Percentiles rank a stretch among this genome's conserved stretches.
Evolutionary conservation across 352 stramenopile genomes (phyloP).

Genomic region (Hyaloperonospora arabidopsidis): DNA sequence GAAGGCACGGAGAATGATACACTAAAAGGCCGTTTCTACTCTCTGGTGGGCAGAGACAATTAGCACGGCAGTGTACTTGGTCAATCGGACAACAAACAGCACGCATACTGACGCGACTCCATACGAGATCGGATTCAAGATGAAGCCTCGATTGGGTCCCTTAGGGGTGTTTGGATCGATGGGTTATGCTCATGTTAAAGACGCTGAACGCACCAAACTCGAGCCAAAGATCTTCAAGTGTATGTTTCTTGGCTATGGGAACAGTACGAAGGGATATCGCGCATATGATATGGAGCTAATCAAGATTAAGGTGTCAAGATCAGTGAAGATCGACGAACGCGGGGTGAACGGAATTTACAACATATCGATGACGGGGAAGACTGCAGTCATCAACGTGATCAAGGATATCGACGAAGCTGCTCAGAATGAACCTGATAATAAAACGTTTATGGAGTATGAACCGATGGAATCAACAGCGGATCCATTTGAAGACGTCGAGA

Average conservation of each 20-base stretch:
- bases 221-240: neutral
- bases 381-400: neutral
- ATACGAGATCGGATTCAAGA: conserved; percentile 17
- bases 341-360: conserved; percentile 15
- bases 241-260: neutral
- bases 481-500: neutral
- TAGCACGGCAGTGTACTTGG: conserved; percentile 10
- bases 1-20: conserved; percentile 13
- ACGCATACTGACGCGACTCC: conserved; percentile 7
- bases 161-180: conserved; percentile 25
- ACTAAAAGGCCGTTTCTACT: conserved; percentile 21
- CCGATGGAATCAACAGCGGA: neutral
- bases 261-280: conserved; percentile 4
- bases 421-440: neutral
- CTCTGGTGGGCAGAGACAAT: conserved; percentile 28
- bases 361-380: neutral
- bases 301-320: conserved; percentile 12
- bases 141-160: conserved; percentile 10
- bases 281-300: conserved; percentile 11
- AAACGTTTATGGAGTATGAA: neutral
- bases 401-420: conserved; percentile 1
- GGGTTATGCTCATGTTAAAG: conserved; percentile 22
- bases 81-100: neutral
- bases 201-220: neutral
- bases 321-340: conserved; percentile 14